Base-by-base conservation (phyloP, 2,329 filamentous ascomycete species). In the Corinectria fuckeliana region DNA sequence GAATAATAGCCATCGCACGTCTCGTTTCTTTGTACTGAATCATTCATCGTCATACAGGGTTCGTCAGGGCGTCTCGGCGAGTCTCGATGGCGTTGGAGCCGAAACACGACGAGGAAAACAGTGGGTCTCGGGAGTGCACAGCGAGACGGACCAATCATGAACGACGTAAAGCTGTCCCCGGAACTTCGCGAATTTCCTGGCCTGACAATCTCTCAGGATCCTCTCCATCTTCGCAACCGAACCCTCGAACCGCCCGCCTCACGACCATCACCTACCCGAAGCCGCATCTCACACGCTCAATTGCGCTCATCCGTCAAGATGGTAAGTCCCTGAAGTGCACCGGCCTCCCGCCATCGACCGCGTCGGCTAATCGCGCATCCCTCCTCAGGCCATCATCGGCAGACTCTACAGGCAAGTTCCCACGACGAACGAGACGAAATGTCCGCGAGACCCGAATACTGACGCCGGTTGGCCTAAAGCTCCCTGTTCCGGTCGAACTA, bases 401-500 rank as follows among this genome's bases (percentile, higher is more conserved):
- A 69, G 71, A 39, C 63, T 79, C 69, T 79, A 78, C 74, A 74
- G 72, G 77, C 75, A 78, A 77, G 77, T 76, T n/a, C 55, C 51
- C 57, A 57, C 58, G 56, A 55, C 59, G 56, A 67, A 62, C 56
- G 52, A 67, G 36, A 62, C 61, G 50, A 58, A 49, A 58, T 53
- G 55, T 48, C 49, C 26, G 18, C 56, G n/a, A 45, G 53, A 64
- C 28, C 32, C 56, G 60, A 61, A 62, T 62, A 61, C 70, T 75
- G 64, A 76, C 61, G 41, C 59, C 45, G 58, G 50, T 25, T 38
- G 25, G 21, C 30, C 20, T 63, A 68, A 79, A 98, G 95, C 83
- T 79, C 87, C 74, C 74, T 98, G 70, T 89, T 98, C 84, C 89
- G 90, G 79, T 89, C 86, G 76, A 99, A 99, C 85, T 90, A 85